These are phyloP conservation scores for Nakazawaea wyomingensis DNA, from an alignment of 805 yeast genomes.

Conservation along the genomic window DNA sequence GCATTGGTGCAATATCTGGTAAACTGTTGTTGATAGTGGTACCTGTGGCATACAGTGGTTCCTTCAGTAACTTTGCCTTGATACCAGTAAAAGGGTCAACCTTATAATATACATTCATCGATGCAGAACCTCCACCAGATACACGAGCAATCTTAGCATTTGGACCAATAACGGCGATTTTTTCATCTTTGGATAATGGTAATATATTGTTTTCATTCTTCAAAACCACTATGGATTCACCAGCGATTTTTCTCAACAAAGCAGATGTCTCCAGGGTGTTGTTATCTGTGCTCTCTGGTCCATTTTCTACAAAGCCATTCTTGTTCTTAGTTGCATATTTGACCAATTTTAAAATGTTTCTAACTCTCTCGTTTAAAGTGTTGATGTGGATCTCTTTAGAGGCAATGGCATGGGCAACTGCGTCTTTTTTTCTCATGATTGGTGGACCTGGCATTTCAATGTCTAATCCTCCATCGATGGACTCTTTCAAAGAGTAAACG, in stretches of 20 bases:
- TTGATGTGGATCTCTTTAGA: slow-evolving; percentile 35
- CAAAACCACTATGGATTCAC: slow-evolving; percentile 49
- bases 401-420: slow-evolving; percentile 36
- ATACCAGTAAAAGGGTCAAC: slow-evolving; percentile 47
- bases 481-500: slow-evolving; percentile 28
- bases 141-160: slow-evolving; percentile 45
- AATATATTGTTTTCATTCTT: slow-evolving; percentile 43
- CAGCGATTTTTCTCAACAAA: slow-evolving; percentile 38
- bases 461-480: slow-evolving; percentile 38
- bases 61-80: slow-evolving; percentile 16
- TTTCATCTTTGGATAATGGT: slow-evolving; percentile 40
- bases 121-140: slow-evolving; percentile 63
- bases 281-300: slow-evolving; percentile 32
- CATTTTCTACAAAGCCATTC: slow-evolving; percentile 35
- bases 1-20: slow-evolving; percentile 20
- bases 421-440: slow-evolving; percentile 27
- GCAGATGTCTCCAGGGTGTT: slow-evolving; percentile 43
- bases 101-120: slow-evolving; percentile 42
- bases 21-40: slow-evolving; percentile 18
- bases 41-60: slow-evolving; percentile 17
- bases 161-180: slow-evolving; percentile 54
- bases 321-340: slow-evolving; percentile 33
- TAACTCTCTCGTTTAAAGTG: slow-evolving; percentile 42
- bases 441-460: slow-evolving; percentile 44
- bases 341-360: slow-evolving; percentile 41